These are phyloP conservation scores for Leucaena leucocephala DNA, from an alignment of 306 rosid species.

Conservation along the genomic window DNA sequence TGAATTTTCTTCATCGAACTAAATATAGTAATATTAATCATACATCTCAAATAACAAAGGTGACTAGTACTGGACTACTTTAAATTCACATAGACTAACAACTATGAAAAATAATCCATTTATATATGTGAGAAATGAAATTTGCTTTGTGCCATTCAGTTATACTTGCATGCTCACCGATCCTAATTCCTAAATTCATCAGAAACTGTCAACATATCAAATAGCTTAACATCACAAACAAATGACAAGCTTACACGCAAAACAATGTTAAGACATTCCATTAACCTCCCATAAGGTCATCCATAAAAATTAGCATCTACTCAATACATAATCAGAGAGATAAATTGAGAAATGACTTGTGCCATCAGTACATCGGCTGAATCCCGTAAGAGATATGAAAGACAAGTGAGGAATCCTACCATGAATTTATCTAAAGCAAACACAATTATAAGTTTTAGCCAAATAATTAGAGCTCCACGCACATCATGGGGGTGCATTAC, in stretches of 20 bases:
- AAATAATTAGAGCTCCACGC: neutral
- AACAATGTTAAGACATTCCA: neutral
- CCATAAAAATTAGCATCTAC: neutral
- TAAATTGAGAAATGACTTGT: neutral
- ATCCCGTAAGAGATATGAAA: neutral
- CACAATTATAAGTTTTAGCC: neutral
- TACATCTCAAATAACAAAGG: neutral
- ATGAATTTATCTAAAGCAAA: neutral
- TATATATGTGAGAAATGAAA: neutral
- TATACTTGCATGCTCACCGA: neutral
- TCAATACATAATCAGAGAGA: neutral
- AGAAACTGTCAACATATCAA: neutral
- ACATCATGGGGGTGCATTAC: neutral
- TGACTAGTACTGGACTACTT: neutral
- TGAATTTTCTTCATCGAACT: conserved; percentile 2
- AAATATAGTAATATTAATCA: neutral
- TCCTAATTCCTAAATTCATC: neutral
- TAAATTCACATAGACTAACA: neutral
- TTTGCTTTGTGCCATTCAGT: neutral
- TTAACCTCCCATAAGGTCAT: neutral
- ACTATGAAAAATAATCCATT: neutral
- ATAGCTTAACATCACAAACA: conserved; percentile 3
- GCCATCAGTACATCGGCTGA: neutral
- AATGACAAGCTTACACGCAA: neutral
- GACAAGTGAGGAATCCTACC: neutral